Conservation (phyloP, 805 yeast species). For the Sugiyamaella qingdaonensis region DNA sequence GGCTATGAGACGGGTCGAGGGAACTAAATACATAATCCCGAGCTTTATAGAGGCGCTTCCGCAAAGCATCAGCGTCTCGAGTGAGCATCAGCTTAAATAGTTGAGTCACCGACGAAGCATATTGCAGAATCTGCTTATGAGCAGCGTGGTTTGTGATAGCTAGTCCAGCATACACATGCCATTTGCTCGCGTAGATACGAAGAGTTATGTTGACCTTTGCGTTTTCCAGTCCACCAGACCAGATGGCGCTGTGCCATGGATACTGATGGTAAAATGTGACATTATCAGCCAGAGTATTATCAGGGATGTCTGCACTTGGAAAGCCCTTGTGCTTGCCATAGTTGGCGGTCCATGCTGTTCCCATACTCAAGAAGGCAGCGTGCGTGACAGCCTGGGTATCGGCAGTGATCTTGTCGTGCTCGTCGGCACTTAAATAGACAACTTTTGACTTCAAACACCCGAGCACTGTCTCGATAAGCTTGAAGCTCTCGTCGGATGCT, state of each 20-base stretch:
- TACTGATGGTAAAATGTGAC: constrained; percentile 35
- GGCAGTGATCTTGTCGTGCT: constrained; percentile 93
- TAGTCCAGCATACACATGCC: constrained; percentile 98
- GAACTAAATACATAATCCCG: constrained; percentile 73
- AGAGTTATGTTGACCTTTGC: constrained; percentile 92
- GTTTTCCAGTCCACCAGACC: constrained; percentile 93
- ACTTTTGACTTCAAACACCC: constrained; percentile 72
- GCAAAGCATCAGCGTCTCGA: constrained; percentile 55
- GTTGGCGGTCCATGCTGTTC: constrained; percentile 84
- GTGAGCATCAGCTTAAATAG: constrained; percentile 79
- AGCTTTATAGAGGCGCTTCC: constrained; percentile 58
- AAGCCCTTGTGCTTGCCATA: constrained; percentile 29
- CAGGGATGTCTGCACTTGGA: background rate
- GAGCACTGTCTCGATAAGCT: constrained; percentile 59
- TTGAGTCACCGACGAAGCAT: constrained; percentile 78
- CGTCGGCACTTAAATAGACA: constrained; percentile 74
- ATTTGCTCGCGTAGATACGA: constrained; percentile 86
- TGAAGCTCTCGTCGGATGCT: constrained; percentile 50
- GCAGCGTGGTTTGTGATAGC: constrained; percentile 96
- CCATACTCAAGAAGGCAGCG: constrained; percentile 96
- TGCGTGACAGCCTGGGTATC: constrained; percentile 99
- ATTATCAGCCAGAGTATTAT: background rate
- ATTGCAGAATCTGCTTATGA: constrained; percentile 84
- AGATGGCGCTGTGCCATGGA: constrained; percentile 81
- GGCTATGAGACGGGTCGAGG: constrained; percentile 46